These are phyloP conservation scores for Leccinum pachyderme DNA, from an alignment of 1,284 basidiomycete species.

Conservation along the genomic window DNA sequence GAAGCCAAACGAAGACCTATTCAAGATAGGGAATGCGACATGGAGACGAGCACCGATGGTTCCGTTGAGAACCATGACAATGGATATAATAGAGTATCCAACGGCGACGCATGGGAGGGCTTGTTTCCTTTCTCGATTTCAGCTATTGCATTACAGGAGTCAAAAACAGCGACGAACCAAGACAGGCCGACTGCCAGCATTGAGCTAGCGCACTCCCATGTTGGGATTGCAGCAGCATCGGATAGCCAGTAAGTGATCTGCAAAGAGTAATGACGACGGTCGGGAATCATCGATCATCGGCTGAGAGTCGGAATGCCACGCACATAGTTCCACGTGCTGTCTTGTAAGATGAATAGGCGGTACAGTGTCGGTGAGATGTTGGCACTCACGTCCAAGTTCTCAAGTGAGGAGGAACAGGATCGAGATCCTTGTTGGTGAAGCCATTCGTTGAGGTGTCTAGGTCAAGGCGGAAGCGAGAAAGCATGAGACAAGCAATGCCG, in stretches of 20 bases:
- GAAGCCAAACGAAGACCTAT: conserved; percentile 63
- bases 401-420: conserved; percentile 56
- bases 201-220: conserved; percentile 47
- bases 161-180: conserved; percentile 35
- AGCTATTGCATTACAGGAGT: not conserved
- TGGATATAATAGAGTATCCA: conserved; percentile 45
- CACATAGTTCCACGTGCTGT: conserved; percentile 31
- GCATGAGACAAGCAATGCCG: no score
- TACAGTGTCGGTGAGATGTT: not conserved
- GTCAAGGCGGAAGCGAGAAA: not conserved
- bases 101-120: conserved; percentile 50
- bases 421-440: conserved; percentile 77
- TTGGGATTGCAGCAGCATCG: conserved; percentile 43
- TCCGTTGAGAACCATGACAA: conserved; percentile 52
- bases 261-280: not conserved
- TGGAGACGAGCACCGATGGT: conserved; percentile 60
- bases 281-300: not conserved
- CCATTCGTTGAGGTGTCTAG: conserved; percentile 24
- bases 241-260: conserved; percentile 32
- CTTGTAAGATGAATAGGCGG: not conserved
- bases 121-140: conserved; percentile 39
- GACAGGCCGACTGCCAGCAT: conserved; percentile 53
- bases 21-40: conserved; percentile 61
- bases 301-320: conserved; percentile 2
- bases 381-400: conserved; percentile 55